Evolutionary conservation across 805 yeast species (phyloP).

Genomic region (Pichia occidentalis): DNA sequence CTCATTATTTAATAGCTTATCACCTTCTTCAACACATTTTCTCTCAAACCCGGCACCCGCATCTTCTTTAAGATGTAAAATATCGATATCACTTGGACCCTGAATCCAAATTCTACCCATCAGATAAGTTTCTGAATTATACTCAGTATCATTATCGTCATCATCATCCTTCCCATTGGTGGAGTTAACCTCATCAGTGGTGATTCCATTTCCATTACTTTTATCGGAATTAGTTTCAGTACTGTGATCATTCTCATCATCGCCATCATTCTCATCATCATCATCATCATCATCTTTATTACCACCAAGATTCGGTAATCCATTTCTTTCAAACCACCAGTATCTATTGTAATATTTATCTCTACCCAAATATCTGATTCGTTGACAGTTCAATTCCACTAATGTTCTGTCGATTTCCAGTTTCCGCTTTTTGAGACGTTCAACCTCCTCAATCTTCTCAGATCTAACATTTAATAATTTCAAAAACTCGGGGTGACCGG

Average conservation of each 20-base stretch:
- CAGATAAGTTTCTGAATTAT: slow-evolving; percentile 51
- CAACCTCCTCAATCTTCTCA: slow-evolving; percentile 34
- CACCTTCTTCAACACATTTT: slow-evolving; percentile 55
- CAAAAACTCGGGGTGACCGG: slow-evolving; percentile 37
- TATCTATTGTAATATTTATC: slow-evolving; percentile 82
- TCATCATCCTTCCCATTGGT: slow-evolving; percentile 32
- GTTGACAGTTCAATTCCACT: slow-evolving; percentile 66
- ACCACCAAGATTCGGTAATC: slow-evolving; percentile 47
- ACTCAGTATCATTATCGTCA: slow-evolving; percentile 37
- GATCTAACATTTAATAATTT: slow-evolving; percentile 40
- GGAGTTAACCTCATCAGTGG: slow-evolving; percentile 16
- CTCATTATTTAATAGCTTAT: slow-evolving; percentile 45
- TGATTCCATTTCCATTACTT: slow-evolving; percentile 33
- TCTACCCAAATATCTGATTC: slow-evolving; percentile 69
- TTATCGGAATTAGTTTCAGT: slow-evolving; percentile 33
- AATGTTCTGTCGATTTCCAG: slow-evolving; percentile 53
- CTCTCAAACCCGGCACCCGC: slow-evolving; percentile 38
- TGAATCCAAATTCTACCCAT: slow-evolving; percentile 89
- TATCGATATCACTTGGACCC: slow-evolving; percentile 63
- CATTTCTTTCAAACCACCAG: slow-evolving; percentile 93
- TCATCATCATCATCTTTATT: slow-evolving; percentile 23
- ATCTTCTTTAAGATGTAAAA: slow-evolving; percentile 37
- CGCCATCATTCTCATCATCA: slow-evolving; percentile 31
- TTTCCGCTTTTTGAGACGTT: slow-evolving; percentile 43
- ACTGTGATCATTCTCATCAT: slow-evolving; percentile 32